Base-by-base conservation (phyloP, 441 rosid genomes). In the Eruca vesicaria region DNA sequence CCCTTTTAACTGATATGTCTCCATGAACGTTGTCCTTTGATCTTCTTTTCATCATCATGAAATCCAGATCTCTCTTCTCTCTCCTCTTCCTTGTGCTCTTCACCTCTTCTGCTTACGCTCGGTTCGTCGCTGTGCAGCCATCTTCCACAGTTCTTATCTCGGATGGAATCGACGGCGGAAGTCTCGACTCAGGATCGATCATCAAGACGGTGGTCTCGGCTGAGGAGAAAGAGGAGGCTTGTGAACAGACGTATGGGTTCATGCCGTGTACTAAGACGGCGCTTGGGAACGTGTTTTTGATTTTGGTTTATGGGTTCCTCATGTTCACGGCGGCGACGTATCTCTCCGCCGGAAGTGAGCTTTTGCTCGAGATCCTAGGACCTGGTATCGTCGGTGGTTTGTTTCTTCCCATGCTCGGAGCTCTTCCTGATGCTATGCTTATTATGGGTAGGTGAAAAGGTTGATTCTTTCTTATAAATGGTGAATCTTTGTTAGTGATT, bases 361-460 rank as follows among this genome's bases (percentile, higher is more conserved):
- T 95, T 12, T 81, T 95, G 74, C 90, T 95, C 10, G 89, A 86
- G 92, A 95, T 92, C 75, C 73, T 92, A 31, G 99, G 99, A 7
- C 98, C 99, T 9, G 99, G 99, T 1, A 70, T 95, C 38, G 81
- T 95, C 33, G 99, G 99, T n/a, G 99, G 99, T 33, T 82, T 95
- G 78, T 82, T 95, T 36, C 91, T 95, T 69, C 99, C 99, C 12
- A 74, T 86, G 0, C 99, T 95, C 6, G 97, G 99, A 2, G 99
- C 99, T 1, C 92, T 95, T 32, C 99, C 99, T 1, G 99, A 95
- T 76, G 99, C 99, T 65, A 86, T 95, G 98, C 93, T 95, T 64
- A 92, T 95, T 62, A 84, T 95, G 45, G 97, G 99, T 92, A 87
- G 26, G 79, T 69, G 2, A 18, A 63, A 62, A 15, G 6, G 2